Evolutionary conservation across 2,329 filamentous ascomycete genomes (phyloP).

Genomic region (Nigrospora sphaerica): DNA sequence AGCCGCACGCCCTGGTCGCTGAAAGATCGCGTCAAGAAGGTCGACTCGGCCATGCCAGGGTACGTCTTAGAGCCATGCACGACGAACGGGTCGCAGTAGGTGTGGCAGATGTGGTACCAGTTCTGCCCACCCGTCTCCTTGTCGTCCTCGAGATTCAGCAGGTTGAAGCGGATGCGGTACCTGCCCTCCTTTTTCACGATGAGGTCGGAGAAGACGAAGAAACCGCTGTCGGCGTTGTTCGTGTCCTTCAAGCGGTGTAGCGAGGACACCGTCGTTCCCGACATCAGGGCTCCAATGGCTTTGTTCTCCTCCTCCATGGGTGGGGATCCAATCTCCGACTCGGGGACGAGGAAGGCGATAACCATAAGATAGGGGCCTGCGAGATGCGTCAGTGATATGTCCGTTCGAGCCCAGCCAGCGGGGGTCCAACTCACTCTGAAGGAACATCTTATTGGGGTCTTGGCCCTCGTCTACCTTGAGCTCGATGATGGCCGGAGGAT

Average conservation of each 20-base stretch:
- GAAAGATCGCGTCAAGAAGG: conserved; percentile 72
- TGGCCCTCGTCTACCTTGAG: conserved; percentile 43
- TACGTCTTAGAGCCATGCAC: conserved; percentile 63
- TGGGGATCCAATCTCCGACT: conserved; percentile 21
- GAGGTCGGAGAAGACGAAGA: conserved; percentile 87
- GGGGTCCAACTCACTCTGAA: conserved; percentile 46
- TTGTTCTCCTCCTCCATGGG: conserved; percentile 30
- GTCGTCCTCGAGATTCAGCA: conserved; percentile 58
- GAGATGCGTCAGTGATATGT: conserved; percentile 6
- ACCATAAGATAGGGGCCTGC: conserved; percentile 24
- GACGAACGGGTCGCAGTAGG: conserved; percentile 61
- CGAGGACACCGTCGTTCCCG: conserved; percentile 72
- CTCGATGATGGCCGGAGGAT: conserved; percentile 80
- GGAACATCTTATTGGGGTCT: conserved; percentile 39
- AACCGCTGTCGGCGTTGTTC: conserved; percentile 70
- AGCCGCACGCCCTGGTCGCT: conserved; percentile 82
- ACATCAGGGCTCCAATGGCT: conserved; percentile 38
- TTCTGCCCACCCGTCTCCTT: conserved; percentile 7
- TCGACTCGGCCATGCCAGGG: conserved; percentile 75
- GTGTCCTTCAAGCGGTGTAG: conserved; percentile 75
- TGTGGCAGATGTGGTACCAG: conserved; percentile 26
- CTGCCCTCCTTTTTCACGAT: conserved; percentile 69
- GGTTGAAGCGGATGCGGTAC: conserved; percentile 67
- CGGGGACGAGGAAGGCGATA: conserved; percentile 5
- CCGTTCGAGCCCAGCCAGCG: background rate